A percentile compares a stretch with the other conserved stretches of the same genome.
These are phyloP conservation scores for Linum lewisii DNA, from an alignment of 345 rosid species.

Conservation along the genomic window DNA sequence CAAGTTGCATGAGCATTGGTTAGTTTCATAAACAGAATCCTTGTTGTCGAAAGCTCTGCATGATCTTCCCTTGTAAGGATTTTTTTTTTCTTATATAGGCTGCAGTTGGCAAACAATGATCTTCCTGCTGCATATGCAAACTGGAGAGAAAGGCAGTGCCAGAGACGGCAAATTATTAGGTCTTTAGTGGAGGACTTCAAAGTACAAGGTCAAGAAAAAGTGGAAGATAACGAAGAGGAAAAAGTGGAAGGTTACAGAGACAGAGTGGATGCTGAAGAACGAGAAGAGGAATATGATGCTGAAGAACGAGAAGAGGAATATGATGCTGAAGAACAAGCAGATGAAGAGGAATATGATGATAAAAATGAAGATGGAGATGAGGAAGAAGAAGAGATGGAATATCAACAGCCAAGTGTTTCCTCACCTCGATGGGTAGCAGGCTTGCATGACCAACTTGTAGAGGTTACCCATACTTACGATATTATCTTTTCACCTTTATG, in stretches of 20 bases:
- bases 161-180: conserved; percentile 36
- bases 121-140: conserved; percentile 59
- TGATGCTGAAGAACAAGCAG: background rate
- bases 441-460: background rate
- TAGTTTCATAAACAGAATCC: conserved; percentile 20
- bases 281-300: background rate
- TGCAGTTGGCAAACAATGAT: conserved; percentile 50
- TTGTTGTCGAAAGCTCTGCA: conserved; percentile 1
- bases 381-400: background rate
- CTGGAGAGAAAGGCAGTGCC: conserved; percentile 50
- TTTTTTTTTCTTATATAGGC: conserved; percentile 35
- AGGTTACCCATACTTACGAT: background rate
- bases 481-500: background rate
- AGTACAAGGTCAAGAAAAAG: conserved; percentile 15
- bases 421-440: background rate
- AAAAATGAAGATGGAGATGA: background rate
- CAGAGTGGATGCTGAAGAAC: background rate
- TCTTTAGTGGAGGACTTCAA: conserved; percentile 56
- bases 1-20: conserved; percentile 81
- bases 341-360: background rate
- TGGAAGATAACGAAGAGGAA: background rate
- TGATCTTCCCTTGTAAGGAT: conserved; percentile 10
- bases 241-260: too few relatives aligned
- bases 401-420: background rate
- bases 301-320: background rate